Conservation (phyloP, 2,329 filamentous ascomycete species). For the Nothophoma quercina region DNA sequence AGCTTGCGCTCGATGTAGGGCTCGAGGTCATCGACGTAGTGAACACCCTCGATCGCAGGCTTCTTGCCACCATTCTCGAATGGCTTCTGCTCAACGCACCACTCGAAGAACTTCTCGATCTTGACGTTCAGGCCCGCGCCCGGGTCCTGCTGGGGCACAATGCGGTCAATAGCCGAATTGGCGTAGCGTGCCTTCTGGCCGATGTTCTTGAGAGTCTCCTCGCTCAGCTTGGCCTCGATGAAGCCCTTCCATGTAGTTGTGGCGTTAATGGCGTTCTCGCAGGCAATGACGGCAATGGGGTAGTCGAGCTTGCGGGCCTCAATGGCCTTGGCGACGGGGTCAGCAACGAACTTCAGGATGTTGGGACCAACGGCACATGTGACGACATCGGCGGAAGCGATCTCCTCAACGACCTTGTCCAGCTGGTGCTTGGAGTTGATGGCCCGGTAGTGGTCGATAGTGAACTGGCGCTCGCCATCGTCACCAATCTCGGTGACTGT, state of each 20-base stretch:
- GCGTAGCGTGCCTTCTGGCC: constrained; percentile 83
- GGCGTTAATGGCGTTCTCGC: constrained; percentile 96
- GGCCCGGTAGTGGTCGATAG: constrained; percentile 93
- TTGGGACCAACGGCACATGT: constrained; percentile 97
- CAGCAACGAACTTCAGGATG: constrained; percentile 94
- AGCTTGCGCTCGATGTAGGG: constrained; percentile 99
- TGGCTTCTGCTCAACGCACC: constrained; percentile 90
- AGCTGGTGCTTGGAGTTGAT: constrained; percentile 93
- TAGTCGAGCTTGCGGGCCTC: constrained; percentile 71
- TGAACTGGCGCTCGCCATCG: constrained; percentile 80
- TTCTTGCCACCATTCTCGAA: constrained; percentile 72
- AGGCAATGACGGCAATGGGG: constrained; percentile 91
- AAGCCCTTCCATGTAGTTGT: constrained; percentile 84
- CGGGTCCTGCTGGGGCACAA: constrained; percentile 88
- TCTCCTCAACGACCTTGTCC: constrained; percentile 81
- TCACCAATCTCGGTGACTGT: constrained; percentile 91
- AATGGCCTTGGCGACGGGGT: constrained; percentile 93
- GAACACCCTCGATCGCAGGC: constrained; percentile 83
- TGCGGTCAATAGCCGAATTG: constrained; percentile 98
- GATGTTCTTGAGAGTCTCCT: constrained; percentile 72
- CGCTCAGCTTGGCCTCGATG: constrained; percentile 78
- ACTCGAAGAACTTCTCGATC: constrained; percentile 99
- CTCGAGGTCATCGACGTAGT: constrained; percentile 89
- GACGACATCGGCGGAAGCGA: constrained; percentile 85
- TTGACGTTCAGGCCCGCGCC: constrained; percentile 86